Evolutionary conservation across 306 rosid species (phyloP).

Genomic region (Notholithocarpus densiflorus): DNA sequence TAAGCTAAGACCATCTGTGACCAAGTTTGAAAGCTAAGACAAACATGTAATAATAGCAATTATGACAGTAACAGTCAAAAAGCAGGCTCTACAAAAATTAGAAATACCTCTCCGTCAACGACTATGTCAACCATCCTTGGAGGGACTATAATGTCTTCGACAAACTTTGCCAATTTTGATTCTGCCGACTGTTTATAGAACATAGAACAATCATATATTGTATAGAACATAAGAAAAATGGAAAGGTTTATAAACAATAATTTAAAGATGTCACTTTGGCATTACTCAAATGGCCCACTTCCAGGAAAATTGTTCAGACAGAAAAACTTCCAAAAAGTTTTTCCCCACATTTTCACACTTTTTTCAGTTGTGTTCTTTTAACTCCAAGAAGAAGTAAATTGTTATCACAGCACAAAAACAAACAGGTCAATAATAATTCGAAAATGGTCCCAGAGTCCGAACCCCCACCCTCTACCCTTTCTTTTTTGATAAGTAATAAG

Average conservation of each 20-base stretch:
- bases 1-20: slow-evolving; percentile 22
- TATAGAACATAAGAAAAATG: slow-evolving; percentile 15
- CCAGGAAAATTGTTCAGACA: too few relatives aligned
- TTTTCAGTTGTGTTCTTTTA: background rate
- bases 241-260: background rate
- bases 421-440: background rate
- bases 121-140: slow-evolving; percentile 95
- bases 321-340: too few relatives aligned
- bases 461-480: background rate
- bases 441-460: background rate
- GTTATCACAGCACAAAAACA: background rate
- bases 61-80: background rate
- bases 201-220: background rate
- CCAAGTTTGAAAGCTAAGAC: slow-evolving; percentile 23
- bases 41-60: slow-evolving; percentile 9
- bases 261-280: too few relatives aligned
- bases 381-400: background rate
- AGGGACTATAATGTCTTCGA: slow-evolving; percentile 93
- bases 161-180: slow-evolving; percentile 89
- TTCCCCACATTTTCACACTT: too few relatives aligned
- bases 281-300: too few relatives aligned
- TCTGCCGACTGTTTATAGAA: slow-evolving; percentile 73
- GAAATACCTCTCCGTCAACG: slow-evolving; percentile 87
- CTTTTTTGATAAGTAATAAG: background rate
- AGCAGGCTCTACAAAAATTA: slow-evolving; percentile 9